phyloP scores from a whole-genome alignment of 2,329 filamentous ascomycete genomes.

The Pseudogymnoascus sp. region DNA sequence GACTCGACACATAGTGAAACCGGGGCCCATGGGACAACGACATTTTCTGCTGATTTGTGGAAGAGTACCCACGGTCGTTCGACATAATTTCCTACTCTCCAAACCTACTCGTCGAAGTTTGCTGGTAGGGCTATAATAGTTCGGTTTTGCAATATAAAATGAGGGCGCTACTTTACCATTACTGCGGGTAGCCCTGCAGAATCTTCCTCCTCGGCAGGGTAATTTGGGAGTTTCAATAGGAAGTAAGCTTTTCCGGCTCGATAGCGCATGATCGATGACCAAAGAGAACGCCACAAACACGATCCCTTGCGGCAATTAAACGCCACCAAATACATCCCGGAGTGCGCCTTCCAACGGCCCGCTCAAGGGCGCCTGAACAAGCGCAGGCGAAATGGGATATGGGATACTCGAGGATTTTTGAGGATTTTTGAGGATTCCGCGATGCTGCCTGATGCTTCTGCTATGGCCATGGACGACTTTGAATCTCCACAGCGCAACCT shows the following conservation, averaged over 20 bases:
- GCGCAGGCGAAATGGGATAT: not conserved
- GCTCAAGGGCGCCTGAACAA: not conserved
- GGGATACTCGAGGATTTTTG: too few species aligned
- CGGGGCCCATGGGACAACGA: too few species aligned
- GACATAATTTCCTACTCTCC: not conserved
- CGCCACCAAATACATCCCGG: not conserved
- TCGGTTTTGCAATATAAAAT: not conserved
- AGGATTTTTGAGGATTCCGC: not conserved
- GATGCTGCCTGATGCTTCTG: not conserved
- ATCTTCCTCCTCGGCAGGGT: not conserved
- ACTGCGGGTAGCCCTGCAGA: not conserved
- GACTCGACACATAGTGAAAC: too few species aligned
- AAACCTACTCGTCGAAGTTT: not conserved
- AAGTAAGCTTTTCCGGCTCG: not conserved
- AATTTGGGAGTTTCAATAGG: not conserved
- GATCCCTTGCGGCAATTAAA: not conserved
- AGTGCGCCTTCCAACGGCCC: not conserved
- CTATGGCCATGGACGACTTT: not conserved
- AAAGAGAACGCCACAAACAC: not conserved
- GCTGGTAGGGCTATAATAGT: not conserved
- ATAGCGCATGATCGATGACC: not conserved
- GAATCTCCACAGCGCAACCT: not conserved
- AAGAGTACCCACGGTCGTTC: too few species aligned
- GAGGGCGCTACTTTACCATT: not conserved
- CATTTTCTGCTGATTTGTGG: too few species aligned